Evolutionary conservation across 1,284 basidiomycete species (phyloP).

Genomic region (Agaricales sp.): DNA sequence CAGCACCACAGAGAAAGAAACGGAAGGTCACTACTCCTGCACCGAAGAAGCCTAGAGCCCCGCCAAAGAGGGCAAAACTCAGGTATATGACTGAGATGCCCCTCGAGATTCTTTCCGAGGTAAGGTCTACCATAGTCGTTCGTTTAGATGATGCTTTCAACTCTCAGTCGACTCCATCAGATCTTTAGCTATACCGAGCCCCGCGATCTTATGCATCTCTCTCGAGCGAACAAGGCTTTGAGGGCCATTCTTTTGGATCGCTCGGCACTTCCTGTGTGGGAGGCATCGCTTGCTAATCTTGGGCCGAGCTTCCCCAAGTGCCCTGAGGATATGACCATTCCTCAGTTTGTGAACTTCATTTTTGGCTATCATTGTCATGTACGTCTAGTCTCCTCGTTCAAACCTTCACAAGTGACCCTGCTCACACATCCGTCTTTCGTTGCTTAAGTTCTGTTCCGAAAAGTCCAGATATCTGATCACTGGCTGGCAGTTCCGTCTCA

Average conservation of each 20-base stretch:
- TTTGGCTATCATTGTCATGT: not conserved
- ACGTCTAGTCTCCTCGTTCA: too few species aligned
- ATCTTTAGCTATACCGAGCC: slow-evolving; percentile 22
- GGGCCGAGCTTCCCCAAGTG: slow-evolving; percentile 9
- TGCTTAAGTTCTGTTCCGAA: not conserved
- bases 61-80: not conserved
- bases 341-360: not conserved
- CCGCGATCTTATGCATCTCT: slow-evolving; percentile 26
- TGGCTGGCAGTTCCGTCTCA: not conserved
- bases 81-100: not conserved
- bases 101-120: not conserved
- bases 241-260: slow-evolving; percentile 25
- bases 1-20: too few species aligned
- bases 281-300: slow-evolving; percentile 37
- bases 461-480: not conserved
- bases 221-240: slow-evolving; percentile 29
- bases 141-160: not conserved
- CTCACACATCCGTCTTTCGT: not conserved
- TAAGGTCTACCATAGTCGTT: not conserved
- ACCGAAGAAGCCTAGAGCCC: too few species aligned
- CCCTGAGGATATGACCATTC: not conserved
- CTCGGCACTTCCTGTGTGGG: slow-evolving; percentile 38
- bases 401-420: not conserved
- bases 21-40: too few species aligned
- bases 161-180: not conserved